phyloP scores from a whole-genome alignment of 2,329 filamentous ascomycete species.

The Phaeosphaeria sp. region DNA sequence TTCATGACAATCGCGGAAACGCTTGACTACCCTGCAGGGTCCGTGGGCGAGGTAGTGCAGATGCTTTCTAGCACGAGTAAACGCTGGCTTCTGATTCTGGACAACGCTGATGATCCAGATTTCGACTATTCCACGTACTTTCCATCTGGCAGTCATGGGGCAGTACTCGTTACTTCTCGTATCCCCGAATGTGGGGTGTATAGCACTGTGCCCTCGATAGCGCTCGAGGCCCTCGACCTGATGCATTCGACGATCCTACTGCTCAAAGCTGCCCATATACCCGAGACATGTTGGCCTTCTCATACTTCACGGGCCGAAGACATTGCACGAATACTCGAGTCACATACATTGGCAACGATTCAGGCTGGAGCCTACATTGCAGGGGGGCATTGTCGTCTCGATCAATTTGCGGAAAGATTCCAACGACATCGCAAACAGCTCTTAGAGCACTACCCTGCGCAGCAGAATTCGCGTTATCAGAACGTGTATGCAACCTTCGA shows the following conservation, averaged over 20 bases:
- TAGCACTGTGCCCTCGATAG: slow-evolving; percentile 11
- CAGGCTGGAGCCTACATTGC: slow-evolving; percentile 38
- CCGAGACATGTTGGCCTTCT: slow-evolving; percentile 3
- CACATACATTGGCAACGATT: slow-evolving; percentile 34
- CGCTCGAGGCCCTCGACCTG: slow-evolving; percentile 17
- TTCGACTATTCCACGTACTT: slow-evolving; percentile 21
- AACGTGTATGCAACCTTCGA: slow-evolving; percentile 49
- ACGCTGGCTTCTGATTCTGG: slow-evolving; percentile 29
- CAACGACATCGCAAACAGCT: slow-evolving; percentile 30
- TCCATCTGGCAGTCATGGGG: slow-evolving; percentile 18
- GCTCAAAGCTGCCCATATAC: slow-evolving; percentile 17
- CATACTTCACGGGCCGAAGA: slow-evolving; percentile 9
- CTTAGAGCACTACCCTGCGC: slow-evolving; percentile 30
- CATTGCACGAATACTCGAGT: slow-evolving; percentile 16
- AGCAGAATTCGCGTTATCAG: slow-evolving; percentile 41
- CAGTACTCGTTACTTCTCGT: slow-evolving; percentile 27
- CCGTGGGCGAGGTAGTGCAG: slow-evolving; percentile 17
- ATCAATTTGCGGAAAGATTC: slow-evolving; percentile 30
- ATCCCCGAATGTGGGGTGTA: slow-evolving; percentile 16
- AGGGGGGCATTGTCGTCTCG: slow-evolving; percentile 27
- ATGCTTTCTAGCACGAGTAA: slow-evolving; percentile 16
- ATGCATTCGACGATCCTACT: slow-evolving; percentile 18
- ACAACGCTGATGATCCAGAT: slow-evolving; percentile 32
- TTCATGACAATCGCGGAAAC: slow-evolving; percentile 30
- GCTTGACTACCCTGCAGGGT: slow-evolving; percentile 17